A percentile compares a stretch with the other conserved stretches of the same genome.
Conservation (phyloP, 139 green algal genomes). For the Volvox africanus region DNA sequence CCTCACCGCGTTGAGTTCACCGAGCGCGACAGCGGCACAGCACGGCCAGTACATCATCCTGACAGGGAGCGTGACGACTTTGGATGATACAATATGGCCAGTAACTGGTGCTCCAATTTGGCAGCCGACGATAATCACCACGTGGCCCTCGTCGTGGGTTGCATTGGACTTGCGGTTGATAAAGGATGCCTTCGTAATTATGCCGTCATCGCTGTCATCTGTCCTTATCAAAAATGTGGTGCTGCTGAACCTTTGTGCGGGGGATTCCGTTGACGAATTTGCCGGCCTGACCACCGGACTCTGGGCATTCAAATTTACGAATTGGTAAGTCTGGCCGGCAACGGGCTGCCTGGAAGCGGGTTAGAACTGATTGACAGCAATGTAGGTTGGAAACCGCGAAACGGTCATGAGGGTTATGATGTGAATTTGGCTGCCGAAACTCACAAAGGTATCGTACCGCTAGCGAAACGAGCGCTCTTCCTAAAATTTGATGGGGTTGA, state of each 20-base stretch:
- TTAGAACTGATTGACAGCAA: too few relatives aligned
- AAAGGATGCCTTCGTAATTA: neutral
- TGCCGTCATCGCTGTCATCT: neutral
- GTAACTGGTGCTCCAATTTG: neutral
- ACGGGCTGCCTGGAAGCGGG: too few relatives aligned
- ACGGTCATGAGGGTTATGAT: too few relatives aligned
- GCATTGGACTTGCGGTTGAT: neutral
- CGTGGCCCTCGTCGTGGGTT: neutral
- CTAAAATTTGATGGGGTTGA: too few relatives aligned
- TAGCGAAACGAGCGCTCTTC: too few relatives aligned
- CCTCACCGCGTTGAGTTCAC: neutral
- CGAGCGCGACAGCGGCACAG: neutral
- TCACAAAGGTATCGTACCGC: too few relatives aligned
- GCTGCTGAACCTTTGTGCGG: neutral
- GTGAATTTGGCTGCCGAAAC: too few relatives aligned
- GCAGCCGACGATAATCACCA: slow-evolving; percentile 28
- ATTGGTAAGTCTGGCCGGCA: slow-evolving; percentile 19
- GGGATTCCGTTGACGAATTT: neutral
- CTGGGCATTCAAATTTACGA: slow-evolving; percentile 37
- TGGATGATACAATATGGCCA: neutral
- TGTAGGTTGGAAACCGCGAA: too few relatives aligned
- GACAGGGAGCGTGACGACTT: slow-evolving; percentile 6
- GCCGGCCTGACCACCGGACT: neutral
- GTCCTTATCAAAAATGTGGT: slow-evolving; percentile 2
- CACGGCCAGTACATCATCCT: slow-evolving; percentile 36